Base-by-base conservation (phyloP, 805 yeast genomes). In the Spathaspora girioi region DNA sequence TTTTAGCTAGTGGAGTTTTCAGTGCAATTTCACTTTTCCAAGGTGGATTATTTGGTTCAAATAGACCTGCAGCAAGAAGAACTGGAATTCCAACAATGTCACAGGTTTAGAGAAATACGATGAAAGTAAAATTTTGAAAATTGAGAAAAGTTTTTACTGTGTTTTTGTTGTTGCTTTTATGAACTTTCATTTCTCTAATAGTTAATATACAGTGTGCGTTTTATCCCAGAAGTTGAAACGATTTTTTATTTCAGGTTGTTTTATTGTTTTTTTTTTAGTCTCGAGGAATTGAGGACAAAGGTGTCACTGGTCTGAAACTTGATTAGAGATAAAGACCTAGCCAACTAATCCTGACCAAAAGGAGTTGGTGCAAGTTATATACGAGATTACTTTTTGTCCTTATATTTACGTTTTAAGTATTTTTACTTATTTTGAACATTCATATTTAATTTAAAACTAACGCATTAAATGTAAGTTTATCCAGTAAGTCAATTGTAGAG, bases 61-160 rank as follows among this genome's bases (percentile, higher is more conserved):
- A 62, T 20, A 58, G 76, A 59, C 65, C 77, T 54, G 66, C 81
- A 54, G 71, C 78, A 58, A 80, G 89, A 53, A 81, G 89, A 53
- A 84, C 89, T 54, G 96, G 96, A 70, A 87, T 89, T 48, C 96
- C 96, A 75, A 82, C 96, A 65, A 84, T 88, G 80, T 83, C 96
- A 55, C 94, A 89, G 79, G 96, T 88, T 67, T 89, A 82, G 79
- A 55, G 38, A 29, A 29, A 11, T 29, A 29, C 3, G 11, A 29
- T 23, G 14, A 10, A n/a, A 43, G 46, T 19, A 10, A 18, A 41
- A 10, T 20, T 18, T 11, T 12, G 41, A 38, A 15, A 17, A 38
- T 8, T 10, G n/a, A 31, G 35, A 35, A 35, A 35, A 35, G 40
- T 35, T 35, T 35, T 35, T n/a, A 15, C 40, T 35, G 15, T 35